Base-by-base conservation (phyloP, 1,284 basidiomycete genomes). In the Moesziomyces aphidis region DNA sequence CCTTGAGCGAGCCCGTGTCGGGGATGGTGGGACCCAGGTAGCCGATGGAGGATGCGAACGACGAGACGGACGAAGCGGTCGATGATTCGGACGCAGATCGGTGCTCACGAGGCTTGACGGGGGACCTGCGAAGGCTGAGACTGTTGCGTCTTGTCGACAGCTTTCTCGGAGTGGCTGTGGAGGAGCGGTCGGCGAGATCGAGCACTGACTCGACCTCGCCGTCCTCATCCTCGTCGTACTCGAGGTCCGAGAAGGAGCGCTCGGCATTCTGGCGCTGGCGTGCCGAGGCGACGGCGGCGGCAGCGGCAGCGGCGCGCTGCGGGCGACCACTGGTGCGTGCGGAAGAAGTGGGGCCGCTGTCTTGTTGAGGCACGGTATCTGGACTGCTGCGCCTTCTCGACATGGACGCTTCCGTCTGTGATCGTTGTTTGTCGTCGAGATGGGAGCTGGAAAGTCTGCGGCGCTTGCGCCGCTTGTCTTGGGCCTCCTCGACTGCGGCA, bases 11-110 rank as follows among this genome's bases (percentile, higher is more conserved):
- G 45, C 65, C 71, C 6, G 71, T 68, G 9, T 62, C 65, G 1
- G 50, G 50, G 0, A 64, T 22, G 4, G 71, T 73, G 3, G 71
- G 71, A 26, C 55, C 64, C 64, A 68, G 55, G 57, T 73, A 68
- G 19, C 71, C 71, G 21, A 64, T 13, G 17, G 71, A 73, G 5
- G 70, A 73, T 0, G 64, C 61, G 10, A 57, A 22, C 1, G 63
- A 67, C 4, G 64, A 49, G 17, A 49, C 34, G 6, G 54, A 52
- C 19, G 63, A 60, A 1, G 49, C 45, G 1, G 54, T 43, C 3
- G 66, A 69, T 9, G 60, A 59, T 5, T 59, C 42, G 0, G 69
- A 66, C 15, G 59, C 53, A 6, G 60, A 63, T 3, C 70, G 52
- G 5, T 52, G 36, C 23, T 53, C 55, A 19, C 68, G 62, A 21